Evolutionary conservation across 176 grass and related monocot genomes (phyloP).

Genomic region (Oryza coarctata): DNA sequence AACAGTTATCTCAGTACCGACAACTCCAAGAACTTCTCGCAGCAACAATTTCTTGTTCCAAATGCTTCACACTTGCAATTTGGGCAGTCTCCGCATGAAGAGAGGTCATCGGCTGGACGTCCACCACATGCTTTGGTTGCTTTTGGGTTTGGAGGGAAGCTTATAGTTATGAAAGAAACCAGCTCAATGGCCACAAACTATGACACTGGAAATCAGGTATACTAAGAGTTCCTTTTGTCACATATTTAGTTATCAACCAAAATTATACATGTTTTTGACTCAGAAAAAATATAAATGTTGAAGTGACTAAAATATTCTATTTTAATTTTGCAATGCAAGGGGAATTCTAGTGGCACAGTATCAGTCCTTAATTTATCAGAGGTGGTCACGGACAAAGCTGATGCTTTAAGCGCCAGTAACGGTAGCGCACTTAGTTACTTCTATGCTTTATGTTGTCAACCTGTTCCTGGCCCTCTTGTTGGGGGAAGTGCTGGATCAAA

Average conservation of each 20-base stretch:
- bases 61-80: slow-evolving; percentile 63
- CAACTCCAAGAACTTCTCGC: slow-evolving; percentile 54
- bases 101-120: slow-evolving; percentile 65
- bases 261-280: slow-evolving; percentile 15
- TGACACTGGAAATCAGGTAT: slow-evolving; percentile 67
- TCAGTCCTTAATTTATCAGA: slow-evolving; percentile 85
- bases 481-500: slow-evolving; percentile 84
- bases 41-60: slow-evolving; percentile 56
- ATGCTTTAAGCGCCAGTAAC: slow-evolving; percentile 51
- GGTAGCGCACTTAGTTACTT: slow-evolving; percentile 66
- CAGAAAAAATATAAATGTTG: too few relatives aligned
- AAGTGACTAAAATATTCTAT: slow-evolving; percentile 27
- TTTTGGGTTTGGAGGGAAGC: slow-evolving; percentile 91
- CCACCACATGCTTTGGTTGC: slow-evolving; percentile 80
- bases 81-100: slow-evolving; percentile 51
- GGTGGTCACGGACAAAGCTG: slow-evolving; percentile 52
- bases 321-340: slow-evolving; percentile 48
- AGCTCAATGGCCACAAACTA: slow-evolving; percentile 55
- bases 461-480: slow-evolving; percentile 86
- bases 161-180: slow-evolving; percentile 78
- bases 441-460: slow-evolving; percentile 62
- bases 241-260: slow-evolving; percentile 20
- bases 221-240: slow-evolving; percentile 5
- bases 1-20: slow-evolving; percentile 55
- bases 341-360: slow-evolving; percentile 41